Base-by-base conservation (phyloP, 1,284 basidiomycete species). In the Fomitopsis betulina region DNA sequence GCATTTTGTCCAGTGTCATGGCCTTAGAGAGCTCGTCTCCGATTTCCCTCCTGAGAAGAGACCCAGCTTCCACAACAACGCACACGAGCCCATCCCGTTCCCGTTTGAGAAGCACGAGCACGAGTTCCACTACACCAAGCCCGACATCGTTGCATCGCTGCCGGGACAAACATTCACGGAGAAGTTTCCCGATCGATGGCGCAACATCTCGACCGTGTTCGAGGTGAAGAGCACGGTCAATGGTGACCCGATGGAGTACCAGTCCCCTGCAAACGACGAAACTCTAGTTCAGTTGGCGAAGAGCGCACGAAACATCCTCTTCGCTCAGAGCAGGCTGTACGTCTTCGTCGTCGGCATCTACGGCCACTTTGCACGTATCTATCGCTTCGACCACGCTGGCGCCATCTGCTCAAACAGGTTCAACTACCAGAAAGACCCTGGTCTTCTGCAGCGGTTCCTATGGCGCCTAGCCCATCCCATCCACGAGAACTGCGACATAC, bases 281-380 rank as follows among this genome's bases (percentile, higher is more conserved):
- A 42, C 57, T 10, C n/a, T 58, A 7, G 42, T 54, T 6, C 59
- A 58, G 25, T 49, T 62, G 13, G 53, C 62, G 5, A 49, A 56
- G 39, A 50, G 53, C 19, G 62, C 62, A 5, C 58, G 58, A 2
- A 43, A 56, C 37, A 51, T 62, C 8, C 32, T 60, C 38, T 19
- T 54, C 25, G 53, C 59, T 3, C 62, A 64, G 33, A 37, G 52
- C 2, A 33, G 55, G 38, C 45, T 62, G n/a, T 40, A 42, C 15
- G 53, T 52, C 4, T 60, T 60, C 40, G 51, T 60, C 33, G n/a
- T 64, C 23, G 59, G 62, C 9, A 32, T 64, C n/a, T 64, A 62
- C 50, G 63, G 61, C 21, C 37, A 59, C 9, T 33, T 43, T 5
- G 45, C 55, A 1, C 63, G 61, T 6, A 60, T 64, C 51, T 53